Conservation (phyloP, 2,329 filamentous ascomycete species). For the Stachybotrys elegans region DNA sequence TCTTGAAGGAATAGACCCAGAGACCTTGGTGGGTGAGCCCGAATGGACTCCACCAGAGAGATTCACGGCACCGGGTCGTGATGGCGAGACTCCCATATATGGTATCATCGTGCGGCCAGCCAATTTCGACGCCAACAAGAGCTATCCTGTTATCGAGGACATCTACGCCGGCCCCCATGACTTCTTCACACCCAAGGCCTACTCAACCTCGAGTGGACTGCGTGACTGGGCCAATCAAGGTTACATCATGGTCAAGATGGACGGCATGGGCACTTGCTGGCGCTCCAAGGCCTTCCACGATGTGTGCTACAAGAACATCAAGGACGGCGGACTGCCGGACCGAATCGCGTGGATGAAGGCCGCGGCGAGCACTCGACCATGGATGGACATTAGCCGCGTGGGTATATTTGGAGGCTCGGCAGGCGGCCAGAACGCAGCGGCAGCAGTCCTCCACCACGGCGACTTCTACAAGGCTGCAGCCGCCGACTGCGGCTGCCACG, state of each 20-base stretch:
- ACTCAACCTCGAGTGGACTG: no score
- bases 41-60: conserved; percentile 16
- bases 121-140: conserved; percentile 16
- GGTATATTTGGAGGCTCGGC: conserved; percentile 22
- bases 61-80: conserved; percentile 18
- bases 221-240: conserved; percentile 21
- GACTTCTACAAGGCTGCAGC: conserved; percentile 22
- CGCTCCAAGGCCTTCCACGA: conserved; percentile 23
- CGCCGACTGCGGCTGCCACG: conserved; percentile 22
- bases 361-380: conserved; percentile 17
- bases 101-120: conserved; percentile 20
- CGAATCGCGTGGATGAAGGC: conserved; percentile 22
- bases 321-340: conserved; percentile 21
- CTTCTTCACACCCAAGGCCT: conserved; percentile 18
- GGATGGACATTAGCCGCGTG: conserved; percentile 21
- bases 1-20: conserved; percentile 9
- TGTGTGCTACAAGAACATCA: conserved; percentile 21
- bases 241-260: conserved; percentile 22
- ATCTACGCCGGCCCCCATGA: conserved; percentile 22
- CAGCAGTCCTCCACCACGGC: conserved; percentile 19
- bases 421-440: conserved; percentile 22
- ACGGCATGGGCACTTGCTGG: conserved; percentile 27
- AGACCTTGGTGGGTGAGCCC: conserved; percentile 5
- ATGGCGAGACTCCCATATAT: conserved; percentile 18
- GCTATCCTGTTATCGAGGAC: conserved; percentile 21